Conservation (phyloP, 306 rosid genomes). For the Lablab purpureus region DNA sequence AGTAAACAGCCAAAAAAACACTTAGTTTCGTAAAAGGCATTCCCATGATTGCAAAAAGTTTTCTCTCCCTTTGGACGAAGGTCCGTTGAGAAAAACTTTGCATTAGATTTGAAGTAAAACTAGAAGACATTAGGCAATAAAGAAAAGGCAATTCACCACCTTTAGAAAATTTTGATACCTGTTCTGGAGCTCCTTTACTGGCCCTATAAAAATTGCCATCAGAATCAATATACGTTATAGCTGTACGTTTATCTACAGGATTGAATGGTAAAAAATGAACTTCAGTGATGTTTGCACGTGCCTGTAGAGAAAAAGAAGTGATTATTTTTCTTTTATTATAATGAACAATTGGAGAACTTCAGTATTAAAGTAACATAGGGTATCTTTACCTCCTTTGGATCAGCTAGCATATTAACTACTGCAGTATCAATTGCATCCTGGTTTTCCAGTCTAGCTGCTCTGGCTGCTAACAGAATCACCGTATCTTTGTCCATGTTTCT, state of each 20-base stretch:
- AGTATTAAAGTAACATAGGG: neutral
- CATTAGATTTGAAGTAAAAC: conserved; percentile 29
- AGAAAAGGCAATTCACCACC: conserved; percentile 12
- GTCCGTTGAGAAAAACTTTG: conserved; percentile 33
- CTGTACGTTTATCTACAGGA: conserved; percentile 93
- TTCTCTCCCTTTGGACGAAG: conserved; percentile 7
- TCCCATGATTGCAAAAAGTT: neutral
- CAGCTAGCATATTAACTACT: conserved; percentile 79
- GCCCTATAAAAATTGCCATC: conserved; percentile 78
- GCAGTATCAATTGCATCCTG: conserved; percentile 92
- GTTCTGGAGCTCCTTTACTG: conserved; percentile 95
- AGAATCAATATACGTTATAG: conserved; percentile 74
- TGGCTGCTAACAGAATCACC: conserved; percentile 78
- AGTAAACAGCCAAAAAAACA: conserved; percentile 25
- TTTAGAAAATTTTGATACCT: conserved; percentile 56
- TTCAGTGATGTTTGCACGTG: conserved; percentile 79
- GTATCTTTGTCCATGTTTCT: conserved; percentile 72
- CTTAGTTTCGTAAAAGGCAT: conserved; percentile 34
- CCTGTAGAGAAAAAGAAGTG: conserved; percentile 52
- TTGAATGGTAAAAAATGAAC: conserved; percentile 91
- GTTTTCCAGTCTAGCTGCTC: conserved; percentile 86
- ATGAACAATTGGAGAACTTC: conserved; percentile 19
- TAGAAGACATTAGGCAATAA: conserved; percentile 16
- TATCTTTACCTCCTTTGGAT: conserved; percentile 77
- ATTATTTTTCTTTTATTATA: conserved; percentile 35